phyloP scores from a whole-genome alignment of 2,329 filamentous ascomycete species.

The Beauveria pseudobassiana region DNA sequence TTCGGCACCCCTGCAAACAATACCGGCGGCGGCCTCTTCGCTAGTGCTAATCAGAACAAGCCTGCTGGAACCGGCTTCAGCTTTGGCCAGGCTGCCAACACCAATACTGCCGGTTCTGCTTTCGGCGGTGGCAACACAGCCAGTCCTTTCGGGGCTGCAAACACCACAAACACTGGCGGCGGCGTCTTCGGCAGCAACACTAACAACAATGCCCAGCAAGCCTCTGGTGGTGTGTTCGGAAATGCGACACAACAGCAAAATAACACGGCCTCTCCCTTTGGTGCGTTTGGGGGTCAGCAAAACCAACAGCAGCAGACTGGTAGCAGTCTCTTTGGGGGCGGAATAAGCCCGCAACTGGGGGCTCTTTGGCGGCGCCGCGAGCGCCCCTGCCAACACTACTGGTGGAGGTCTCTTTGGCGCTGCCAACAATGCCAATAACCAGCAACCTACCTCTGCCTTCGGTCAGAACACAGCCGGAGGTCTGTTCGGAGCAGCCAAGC shows the following conservation, averaged over 20 bases:
- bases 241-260: constrained; percentile 20
- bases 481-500: constrained; percentile 32
- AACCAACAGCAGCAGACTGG: constrained; percentile 12
- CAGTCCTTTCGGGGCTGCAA: constrained; percentile 29
- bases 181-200: constrained; percentile 29
- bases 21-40: constrained; percentile 37
- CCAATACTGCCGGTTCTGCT: constrained; percentile 18
- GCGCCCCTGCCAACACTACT: constrained; percentile 27
- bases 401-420: constrained; percentile 33
- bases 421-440: constrained; percentile 22
- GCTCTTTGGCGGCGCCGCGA: constrained; percentile 36
- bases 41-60: constrained; percentile 32
- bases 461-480: constrained; percentile 22
- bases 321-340: constrained; percentile 35
- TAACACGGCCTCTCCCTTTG: constrained; percentile 18
- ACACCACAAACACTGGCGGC: constrained; percentile 13
- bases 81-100: constrained; percentile 34
- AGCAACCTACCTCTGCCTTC: constrained; percentile 9
- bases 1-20: constrained; percentile 21
- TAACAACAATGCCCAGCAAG: neutral
- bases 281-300: constrained; percentile 2
- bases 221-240: constrained; percentile 27
- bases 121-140: constrained; percentile 21
- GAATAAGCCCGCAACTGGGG: constrained; percentile 18
- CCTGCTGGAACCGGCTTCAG: constrained; percentile 30